These are phyloP conservation scores for Backusella tuberculispora DNA, from an alignment of 192 early-diverging fungal species.

Conservation along the genomic window DNA sequence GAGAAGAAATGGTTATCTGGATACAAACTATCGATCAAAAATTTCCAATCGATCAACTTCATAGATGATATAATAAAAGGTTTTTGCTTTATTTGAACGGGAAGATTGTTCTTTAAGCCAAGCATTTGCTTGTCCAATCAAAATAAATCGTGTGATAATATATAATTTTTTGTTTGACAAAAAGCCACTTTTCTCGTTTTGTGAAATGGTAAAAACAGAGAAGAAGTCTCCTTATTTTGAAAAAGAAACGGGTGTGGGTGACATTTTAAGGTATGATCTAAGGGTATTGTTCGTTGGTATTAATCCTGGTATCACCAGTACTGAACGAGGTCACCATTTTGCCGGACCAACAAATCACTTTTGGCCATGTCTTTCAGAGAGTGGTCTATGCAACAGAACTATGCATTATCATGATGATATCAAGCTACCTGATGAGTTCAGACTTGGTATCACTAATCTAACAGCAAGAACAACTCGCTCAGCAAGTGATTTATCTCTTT, in stretches of 20 bases:
- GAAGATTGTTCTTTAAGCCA: neutral
- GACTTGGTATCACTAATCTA: conserved; percentile 71
- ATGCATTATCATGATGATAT: conserved; percentile 58
- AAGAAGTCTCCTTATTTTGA: conserved; percentile 25
- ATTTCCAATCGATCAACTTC: conserved; percentile 35
- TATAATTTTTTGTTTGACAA: neutral
- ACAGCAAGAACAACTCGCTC: conserved; percentile 61
- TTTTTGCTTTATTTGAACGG: neutral
- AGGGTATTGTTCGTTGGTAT: conserved; percentile 75
- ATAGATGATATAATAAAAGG: neutral
- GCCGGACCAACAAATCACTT: conserved; percentile 73
- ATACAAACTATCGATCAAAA: conserved; percentile 52
- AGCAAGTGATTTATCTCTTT: conserved; percentile 57
- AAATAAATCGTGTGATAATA: neutral
- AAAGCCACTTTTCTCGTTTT: neutral
- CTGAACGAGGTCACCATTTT: conserved; percentile 66
- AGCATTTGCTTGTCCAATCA: neutral
- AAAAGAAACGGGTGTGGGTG: conserved; percentile 34
- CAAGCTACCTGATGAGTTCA: conserved; percentile 47
- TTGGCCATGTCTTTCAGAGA: conserved; percentile 70
- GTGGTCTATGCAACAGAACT: conserved; percentile 55
- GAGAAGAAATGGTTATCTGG: conserved; percentile 72
- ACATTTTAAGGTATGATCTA: conserved; percentile 53
- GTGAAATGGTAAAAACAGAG: conserved; percentile 1
- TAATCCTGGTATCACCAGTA: conserved; percentile 69